A percentile compares a stretch with the other conserved stretches of the same genome.
phyloP scores from a whole-genome alignment of 2,329 filamentous ascomycete species.

The Fusarium dlaminii region DNA sequence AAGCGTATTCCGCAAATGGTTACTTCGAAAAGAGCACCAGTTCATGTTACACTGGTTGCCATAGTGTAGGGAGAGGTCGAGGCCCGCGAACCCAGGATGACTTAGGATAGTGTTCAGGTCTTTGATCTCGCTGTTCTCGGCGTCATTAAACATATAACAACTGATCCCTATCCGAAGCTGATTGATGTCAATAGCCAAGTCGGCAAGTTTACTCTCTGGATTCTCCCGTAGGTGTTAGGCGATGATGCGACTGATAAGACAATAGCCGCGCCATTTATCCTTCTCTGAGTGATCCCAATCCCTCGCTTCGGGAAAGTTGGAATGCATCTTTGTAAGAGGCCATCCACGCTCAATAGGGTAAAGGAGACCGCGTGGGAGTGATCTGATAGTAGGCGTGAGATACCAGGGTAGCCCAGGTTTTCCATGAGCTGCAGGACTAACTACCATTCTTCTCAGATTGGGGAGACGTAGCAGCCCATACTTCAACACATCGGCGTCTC shows the following conservation, averaged over 20 bases:
- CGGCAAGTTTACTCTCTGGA: constrained; percentile 36
- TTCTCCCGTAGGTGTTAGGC: constrained; percentile 28
- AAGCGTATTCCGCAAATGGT: neutral
- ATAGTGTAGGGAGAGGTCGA: constrained; percentile 14
- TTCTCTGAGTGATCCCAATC: constrained; percentile 8
- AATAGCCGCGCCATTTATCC: constrained; percentile 44
- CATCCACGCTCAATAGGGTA: constrained; percentile 50
- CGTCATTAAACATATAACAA: constrained; percentile 10
- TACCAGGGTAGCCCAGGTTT: constrained; percentile 49
- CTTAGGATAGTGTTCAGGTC: constrained; percentile 8
- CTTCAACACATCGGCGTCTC: constrained; percentile 46
- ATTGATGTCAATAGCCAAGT: constrained; percentile 48
- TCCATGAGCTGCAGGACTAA: constrained; percentile 54
- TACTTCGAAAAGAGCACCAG: constrained; percentile 4
- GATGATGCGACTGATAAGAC: constrained; percentile 40
- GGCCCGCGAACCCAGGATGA: constrained; percentile 7
- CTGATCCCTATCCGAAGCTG: constrained; percentile 46
- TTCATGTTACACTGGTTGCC: neutral
- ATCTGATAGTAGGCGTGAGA: constrained; percentile 40
- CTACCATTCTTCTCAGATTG: constrained; percentile 46
- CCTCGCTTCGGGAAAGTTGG: neutral
- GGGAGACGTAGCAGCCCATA: constrained; percentile 47
- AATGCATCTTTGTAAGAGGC: neutral
- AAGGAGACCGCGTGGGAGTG: constrained; percentile 45
- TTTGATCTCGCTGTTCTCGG: neutral